phyloP scores from a whole-genome alignment of 345 rosid species.

The Citropsis articulata region DNA sequence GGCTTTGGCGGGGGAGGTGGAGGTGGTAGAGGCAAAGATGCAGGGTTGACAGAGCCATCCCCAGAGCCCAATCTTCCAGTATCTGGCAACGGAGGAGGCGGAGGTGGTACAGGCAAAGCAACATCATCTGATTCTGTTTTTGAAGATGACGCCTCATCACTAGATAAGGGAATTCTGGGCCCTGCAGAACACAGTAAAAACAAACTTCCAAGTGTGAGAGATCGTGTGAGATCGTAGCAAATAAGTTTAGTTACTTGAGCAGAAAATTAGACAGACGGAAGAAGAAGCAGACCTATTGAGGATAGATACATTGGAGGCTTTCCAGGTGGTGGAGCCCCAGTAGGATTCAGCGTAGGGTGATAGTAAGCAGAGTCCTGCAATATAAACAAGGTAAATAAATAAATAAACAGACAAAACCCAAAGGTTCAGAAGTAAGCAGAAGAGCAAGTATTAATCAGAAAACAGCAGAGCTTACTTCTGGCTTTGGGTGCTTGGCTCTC shows the following conservation, averaged over 20 bases:
- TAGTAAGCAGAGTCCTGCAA: constrained; percentile 95
- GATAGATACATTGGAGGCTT: constrained; percentile 96
- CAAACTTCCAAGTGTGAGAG: constrained; percentile 15
- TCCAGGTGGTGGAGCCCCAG: constrained; percentile 99
- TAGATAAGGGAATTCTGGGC: constrained; percentile 70
- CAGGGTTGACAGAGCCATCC: constrained; percentile 40
- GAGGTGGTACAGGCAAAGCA: constrained; percentile 47
- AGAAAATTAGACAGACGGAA: background rate
- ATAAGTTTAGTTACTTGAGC: constrained; percentile 6
- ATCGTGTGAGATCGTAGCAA: background rate
- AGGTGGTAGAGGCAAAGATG: constrained; percentile 81
- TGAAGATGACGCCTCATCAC: constrained; percentile 59
- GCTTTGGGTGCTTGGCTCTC: constrained; percentile 69
- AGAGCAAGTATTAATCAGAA: constrained; percentile 15
- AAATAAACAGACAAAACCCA: background rate
- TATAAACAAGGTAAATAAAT: constrained; percentile 9
- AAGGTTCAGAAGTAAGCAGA: constrained; percentile 14
- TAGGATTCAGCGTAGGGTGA: constrained; percentile 94
- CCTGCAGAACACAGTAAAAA: constrained; percentile 46
- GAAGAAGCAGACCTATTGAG: constrained; percentile 59
- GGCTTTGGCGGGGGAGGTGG: constrained; percentile 95
- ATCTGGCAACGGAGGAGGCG: constrained; percentile 79
- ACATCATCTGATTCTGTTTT: constrained; percentile 59
- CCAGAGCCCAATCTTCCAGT: constrained; percentile 28
- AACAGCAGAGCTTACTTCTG: constrained; percentile 59